phyloP scores from a whole-genome alignment of 257 asterid species.

The Solanum clarkiae region DNA sequence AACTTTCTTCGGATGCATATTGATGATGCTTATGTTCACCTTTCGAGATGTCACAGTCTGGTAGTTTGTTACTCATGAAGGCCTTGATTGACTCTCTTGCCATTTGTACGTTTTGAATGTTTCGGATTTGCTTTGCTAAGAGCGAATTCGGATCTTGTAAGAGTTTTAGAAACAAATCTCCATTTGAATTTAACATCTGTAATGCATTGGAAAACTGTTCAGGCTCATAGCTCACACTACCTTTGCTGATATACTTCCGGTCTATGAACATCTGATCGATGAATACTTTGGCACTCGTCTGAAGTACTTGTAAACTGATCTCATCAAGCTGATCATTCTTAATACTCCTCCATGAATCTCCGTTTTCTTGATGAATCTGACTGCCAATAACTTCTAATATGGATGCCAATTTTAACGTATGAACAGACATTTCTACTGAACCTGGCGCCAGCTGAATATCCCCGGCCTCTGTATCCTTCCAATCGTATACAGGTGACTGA shows the following conservation, averaged over 20 bases:
- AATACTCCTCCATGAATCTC: not conserved
- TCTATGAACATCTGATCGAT: conserved; percentile 39
- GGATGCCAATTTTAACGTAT: conserved; percentile 24
- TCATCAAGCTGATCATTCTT: conserved; percentile 15
- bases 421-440: conserved; percentile 19
- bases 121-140: conserved; percentile 6
- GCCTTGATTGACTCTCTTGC: conserved; percentile 4
- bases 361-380: conserved; percentile 25
- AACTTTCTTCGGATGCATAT: conserved; percentile 2
- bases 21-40: conserved; percentile 1
- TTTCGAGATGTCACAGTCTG: not conserved
- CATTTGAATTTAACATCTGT: conserved; percentile 34
- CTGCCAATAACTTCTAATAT: conserved; percentile 26
- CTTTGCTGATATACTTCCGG: conserved; percentile 10
- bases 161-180: conserved; percentile 31
- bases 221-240: conserved; percentile 13
- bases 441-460: conserved; percentile 9
- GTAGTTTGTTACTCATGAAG: not conserved
- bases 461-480: conserved; percentile 6
- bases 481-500: conserved; percentile 3
- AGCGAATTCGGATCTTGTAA: conserved; percentile 28
- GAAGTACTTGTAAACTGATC: conserved; percentile 23
- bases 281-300: conserved; percentile 46
- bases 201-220: conserved; percentile 46
- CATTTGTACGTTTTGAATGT: conserved; percentile 1